A percentile compares a stretch with the other conserved stretches of the same genome.
phyloP scores from a whole-genome alignment of 305 asterid genomes.

The Fraxinus xanthoxyloides region DNA sequence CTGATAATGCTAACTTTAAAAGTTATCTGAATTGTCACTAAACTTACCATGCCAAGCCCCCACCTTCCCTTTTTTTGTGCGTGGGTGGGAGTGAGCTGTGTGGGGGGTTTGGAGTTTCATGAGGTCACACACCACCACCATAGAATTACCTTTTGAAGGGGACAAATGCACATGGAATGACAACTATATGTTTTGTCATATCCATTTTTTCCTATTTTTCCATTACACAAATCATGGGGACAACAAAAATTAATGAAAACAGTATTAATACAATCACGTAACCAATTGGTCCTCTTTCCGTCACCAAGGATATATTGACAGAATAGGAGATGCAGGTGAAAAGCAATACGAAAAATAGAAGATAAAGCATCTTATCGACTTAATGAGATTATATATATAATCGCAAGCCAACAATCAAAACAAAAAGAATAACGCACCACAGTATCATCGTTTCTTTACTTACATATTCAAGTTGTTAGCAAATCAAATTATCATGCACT shows the following conservation, averaged over 20 bases:
- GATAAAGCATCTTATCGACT: not conserved
- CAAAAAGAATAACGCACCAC: not conserved
- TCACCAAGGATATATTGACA: not conserved
- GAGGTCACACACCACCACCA: not conserved
- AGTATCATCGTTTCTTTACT: slow-evolving; percentile 19
- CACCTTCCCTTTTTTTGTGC: not conserved
- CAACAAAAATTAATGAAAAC: not conserved
- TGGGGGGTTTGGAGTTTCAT: not conserved
- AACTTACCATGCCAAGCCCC: not conserved
- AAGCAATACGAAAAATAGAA: not conserved
- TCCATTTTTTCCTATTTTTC: not conserved
- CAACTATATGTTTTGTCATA: not conserved
- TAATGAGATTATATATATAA: not conserved
- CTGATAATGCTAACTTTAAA: not conserved
- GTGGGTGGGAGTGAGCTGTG: not conserved
- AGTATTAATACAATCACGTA: not conserved
- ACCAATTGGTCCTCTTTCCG: not conserved
- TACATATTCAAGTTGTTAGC: slow-evolving; percentile 31
- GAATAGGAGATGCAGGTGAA: not conserved
- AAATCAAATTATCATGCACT: slow-evolving; percentile 24
- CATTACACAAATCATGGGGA: not conserved
- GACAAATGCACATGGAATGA: slow-evolving; percentile 7
- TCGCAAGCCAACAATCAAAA: slow-evolving; percentile 6
- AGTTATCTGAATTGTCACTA: not conserved
- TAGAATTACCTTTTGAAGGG: not conserved